Conservation (phyloP, 805 yeast genomes). For the Metschnikowia lochheadii region DNA sequence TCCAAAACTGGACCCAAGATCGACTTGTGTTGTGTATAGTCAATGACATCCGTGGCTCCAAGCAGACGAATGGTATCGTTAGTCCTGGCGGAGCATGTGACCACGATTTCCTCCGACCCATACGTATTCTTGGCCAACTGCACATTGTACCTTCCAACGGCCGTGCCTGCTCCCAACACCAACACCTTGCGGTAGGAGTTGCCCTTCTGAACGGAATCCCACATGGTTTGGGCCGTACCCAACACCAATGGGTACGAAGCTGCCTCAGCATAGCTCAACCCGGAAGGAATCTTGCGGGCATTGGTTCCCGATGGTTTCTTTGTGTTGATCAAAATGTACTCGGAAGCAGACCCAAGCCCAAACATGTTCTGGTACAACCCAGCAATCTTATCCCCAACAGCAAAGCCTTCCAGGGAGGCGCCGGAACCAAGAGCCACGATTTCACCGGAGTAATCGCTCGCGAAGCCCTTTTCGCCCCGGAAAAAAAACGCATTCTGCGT, state of each 20-base stretch:
- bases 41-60: slow-evolving; percentile 59
- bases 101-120: slow-evolving; percentile 49
- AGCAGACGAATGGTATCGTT: slow-evolving; percentile 36
- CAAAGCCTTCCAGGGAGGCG: slow-evolving; percentile 17
- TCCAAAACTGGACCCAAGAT: slow-evolving; percentile 32
- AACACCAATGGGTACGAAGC: slow-evolving; percentile 63
- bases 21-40: slow-evolving; percentile 47
- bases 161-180: slow-evolving; percentile 70
- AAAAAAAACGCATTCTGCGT: slow-evolving; percentile 12
- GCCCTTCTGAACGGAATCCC: slow-evolving; percentile 28
- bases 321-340: slow-evolving; percentile 43
- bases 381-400: slow-evolving; percentile 28
- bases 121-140: slow-evolving; percentile 50
- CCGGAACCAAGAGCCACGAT: slow-evolving; percentile 31
- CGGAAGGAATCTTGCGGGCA: slow-evolving; percentile 42
- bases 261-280: slow-evolving; percentile 50
- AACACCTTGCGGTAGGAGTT: slow-evolving; percentile 47
- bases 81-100: slow-evolving; percentile 51
- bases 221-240: slow-evolving; percentile 54
- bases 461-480: slow-evolving; percentile 22
- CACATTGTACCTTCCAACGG: slow-evolving; percentile 56
- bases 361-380: slow-evolving; percentile 21
- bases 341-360: slow-evolving; percentile 41
- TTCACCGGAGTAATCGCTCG: slow-evolving; percentile 32
- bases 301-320: slow-evolving; percentile 27